Evolutionary conservation across 192 early-diverging fungal species (phyloP), one percentile per base, ranked within the genome.

Genomic region (Chytriomyces hyalinus): DNA sequence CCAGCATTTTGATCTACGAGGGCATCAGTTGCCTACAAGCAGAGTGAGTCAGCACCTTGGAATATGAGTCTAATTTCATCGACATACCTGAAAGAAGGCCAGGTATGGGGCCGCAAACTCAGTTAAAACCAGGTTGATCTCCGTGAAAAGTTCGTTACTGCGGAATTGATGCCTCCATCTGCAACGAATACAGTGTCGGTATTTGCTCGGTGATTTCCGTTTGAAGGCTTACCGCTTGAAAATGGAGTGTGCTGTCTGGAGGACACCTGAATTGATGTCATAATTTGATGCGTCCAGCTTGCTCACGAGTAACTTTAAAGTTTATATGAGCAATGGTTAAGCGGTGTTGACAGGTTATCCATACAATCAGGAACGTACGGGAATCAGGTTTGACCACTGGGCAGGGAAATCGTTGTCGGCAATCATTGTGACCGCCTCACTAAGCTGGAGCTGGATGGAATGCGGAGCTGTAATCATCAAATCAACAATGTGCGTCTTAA

Each of bases 221-320:
- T 24, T 26, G 1, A 6, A 10, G 1, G 59, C 51, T 53, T 80
- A 92, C 88, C 91, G 90, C 79, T 92, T 93, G 84, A 99, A 98
- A 73, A 97, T 96, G 2, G 94, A 94, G 80, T 98, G 97, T 3
- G 95, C 95, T 4, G 96, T 96, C 75, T 96, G 93, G 78, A 99
- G 86, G 22, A 99, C 88, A 62, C 93, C 95, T 69, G 94, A 92
- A 83, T 99, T 99, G 63, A 89, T 90, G 60, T 88, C 87, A 83
- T 88, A 94, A 80, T 97, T 94, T 11, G 8, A 44, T 0, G 88
- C 81, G 69, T 87, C 93, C 44, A 99, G 85, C 76, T 92, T 92
- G 48, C 85, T 82, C 13, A 95, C 89, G 65, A 98, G 82, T 59
- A 64, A 28, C 76, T 67, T 28, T 24, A 0, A 10, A 17, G 26